Evolutionary conservation across 2,329 filamentous ascomycete species (phyloP).

Genomic region (Arthrobotrys iridis): DNA sequence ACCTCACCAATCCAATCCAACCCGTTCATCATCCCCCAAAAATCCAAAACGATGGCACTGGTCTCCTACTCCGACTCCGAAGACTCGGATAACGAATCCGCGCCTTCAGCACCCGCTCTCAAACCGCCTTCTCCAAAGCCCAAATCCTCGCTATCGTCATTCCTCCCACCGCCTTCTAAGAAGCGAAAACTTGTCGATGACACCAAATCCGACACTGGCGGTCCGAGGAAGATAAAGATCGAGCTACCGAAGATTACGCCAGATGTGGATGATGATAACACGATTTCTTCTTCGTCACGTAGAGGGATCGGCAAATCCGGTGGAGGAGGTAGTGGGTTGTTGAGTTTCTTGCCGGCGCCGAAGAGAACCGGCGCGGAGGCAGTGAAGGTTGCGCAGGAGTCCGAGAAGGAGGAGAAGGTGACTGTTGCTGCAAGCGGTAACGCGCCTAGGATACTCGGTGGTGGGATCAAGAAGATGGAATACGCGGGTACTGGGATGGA

Average conservation of each 20-base stretch:
- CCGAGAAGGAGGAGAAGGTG: conserved; percentile 41
- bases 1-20: neutral
- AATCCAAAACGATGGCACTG: conserved; percentile 34
- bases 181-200: conserved; percentile 54
- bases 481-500: conserved; percentile 53
- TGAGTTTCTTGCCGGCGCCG: conserved; percentile 57
- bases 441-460: conserved; percentile 31
- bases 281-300: conserved; percentile 31
- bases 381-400: conserved; percentile 34
- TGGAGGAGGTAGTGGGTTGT: conserved; percentile 50
- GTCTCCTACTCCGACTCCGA: conserved; percentile 54
- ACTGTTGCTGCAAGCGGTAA: neutral
- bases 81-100: conserved; percentile 41
- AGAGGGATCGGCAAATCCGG: conserved; percentile 15
- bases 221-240: conserved; percentile 57
- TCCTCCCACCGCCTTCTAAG: conserved; percentile 51
- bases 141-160: conserved; percentile 44
- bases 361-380: conserved; percentile 56
- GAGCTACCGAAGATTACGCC: conserved; percentile 56
- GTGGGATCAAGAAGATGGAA: conserved; percentile 44
- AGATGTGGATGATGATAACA: conserved; percentile 50
- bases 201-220: conserved; percentile 21
- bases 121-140: conserved; percentile 21
- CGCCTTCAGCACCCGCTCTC: conserved; percentile 19
- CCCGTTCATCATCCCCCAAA: neutral